Conservation (phyloP, 2,329 filamentous ascomycete species). For the Magnaporthiopsis incrustans region DNA sequence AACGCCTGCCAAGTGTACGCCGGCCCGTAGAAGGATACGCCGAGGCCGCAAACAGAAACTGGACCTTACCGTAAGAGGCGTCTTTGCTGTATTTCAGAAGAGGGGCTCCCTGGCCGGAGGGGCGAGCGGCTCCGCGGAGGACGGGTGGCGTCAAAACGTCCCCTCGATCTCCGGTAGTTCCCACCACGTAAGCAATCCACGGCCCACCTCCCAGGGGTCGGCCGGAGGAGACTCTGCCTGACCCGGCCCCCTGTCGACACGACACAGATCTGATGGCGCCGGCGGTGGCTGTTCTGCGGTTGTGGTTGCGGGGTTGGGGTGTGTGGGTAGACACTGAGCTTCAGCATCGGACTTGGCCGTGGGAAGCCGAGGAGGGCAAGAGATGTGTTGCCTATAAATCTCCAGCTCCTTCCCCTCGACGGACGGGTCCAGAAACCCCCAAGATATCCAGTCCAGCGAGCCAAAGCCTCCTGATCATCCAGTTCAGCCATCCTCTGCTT, state of each 20-base stretch:
- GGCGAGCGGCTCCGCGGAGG: neutral
- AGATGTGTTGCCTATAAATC: neutral
- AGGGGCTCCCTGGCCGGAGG: neutral
- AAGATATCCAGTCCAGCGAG: neutral
- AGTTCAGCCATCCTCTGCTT: neutral
- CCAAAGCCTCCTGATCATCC: neutral
- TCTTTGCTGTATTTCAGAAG: neutral
- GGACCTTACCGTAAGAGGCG: neutral
- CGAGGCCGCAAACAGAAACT: neutral
- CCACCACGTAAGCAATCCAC: neutral
- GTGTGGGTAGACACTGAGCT: neutral
- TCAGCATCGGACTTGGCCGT: neutral
- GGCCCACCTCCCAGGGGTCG: neutral
- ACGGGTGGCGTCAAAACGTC: neutral
- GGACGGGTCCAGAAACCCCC: neutral
- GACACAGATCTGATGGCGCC: neutral
- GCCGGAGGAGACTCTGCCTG: neutral
- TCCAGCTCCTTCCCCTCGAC: neutral
- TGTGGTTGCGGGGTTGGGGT: neutral
- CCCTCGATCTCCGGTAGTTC: neutral
- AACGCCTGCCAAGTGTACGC: neutral
- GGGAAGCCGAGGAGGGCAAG: neutral
- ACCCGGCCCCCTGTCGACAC: neutral
- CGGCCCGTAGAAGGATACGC: no score
- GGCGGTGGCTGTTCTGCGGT: neutral